Base-by-base conservation (phyloP, 2,329 filamentous ascomycete genomes). In the Parastagonospora avenae region DNA sequence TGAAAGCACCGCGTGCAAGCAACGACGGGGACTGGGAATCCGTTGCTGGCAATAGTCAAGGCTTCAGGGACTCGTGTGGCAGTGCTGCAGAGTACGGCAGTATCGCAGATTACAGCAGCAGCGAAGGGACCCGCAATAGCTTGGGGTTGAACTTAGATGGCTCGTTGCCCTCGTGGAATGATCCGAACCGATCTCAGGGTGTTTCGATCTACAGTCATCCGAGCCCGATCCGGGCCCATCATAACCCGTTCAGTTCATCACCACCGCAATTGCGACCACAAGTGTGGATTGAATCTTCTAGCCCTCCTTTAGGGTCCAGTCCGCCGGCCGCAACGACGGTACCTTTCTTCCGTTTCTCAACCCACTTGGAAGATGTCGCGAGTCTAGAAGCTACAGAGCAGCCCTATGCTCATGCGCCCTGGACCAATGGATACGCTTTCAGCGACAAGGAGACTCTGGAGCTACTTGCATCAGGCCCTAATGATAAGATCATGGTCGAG, bases 1-100 rank as follows among this genome's bases (percentile, higher is more conserved):
- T 24, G 19, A 24, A 3, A 24, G 19, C 19, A 24, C 19, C 19
- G 19, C 19, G 19, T 24, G 19, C 19, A 24, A 24, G 59, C 8
- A 62, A 66, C 2, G 62, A 56, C 16, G 61, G 53, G 9, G 72
- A 74, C 33, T 74, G 72, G 72, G 70, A 73, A 35, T 74, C 72
- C 2, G 47, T 73, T 24, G 65, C 38, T 8, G 59, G 59, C 7
- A 52, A 55, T 11, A 68, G 62, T 38, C 57, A 54, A 10, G 39
- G 45, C 12, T 52, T 45, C 1, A 62, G 58, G 46, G 52, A 37
- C n/a, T 66, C 57, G 31, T 54, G 54, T 4, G 66, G 64, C 19
- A 73, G 70, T 42, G 63, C 70, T 48, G 71, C 70, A 12, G 63
- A 73, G 46, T 71, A 72, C 47, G 19, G 64, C 19, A 73, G 70